Evolutionary conservation across 2,329 filamentous ascomycete genomes (phyloP), one percentile per base, ranked within the genome.

Genomic region (Chrysosphaeria jannelii): DNA sequence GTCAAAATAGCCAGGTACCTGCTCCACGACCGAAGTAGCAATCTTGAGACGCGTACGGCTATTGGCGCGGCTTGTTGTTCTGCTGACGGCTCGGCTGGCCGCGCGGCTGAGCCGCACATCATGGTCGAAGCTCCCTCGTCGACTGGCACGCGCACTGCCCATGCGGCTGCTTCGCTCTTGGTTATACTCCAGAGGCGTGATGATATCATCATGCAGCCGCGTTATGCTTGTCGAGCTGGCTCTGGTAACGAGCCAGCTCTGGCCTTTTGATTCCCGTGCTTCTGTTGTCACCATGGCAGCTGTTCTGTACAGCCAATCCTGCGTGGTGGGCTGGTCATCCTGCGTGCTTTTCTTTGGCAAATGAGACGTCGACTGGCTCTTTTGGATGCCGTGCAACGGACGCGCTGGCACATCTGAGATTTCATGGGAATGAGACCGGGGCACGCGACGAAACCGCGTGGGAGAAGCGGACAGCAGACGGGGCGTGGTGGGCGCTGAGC

Each of bases 231-330:
- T 69, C 2, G 62, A 66, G 36, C 60, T 66, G 25, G 56, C 58
- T 22, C 61, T 51, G 13, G 61, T 59, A n/a, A 58, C 47, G 11
- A 72, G 51, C 66, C 66, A 72, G 9, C 55, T 45, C 39, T 71
- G 64, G 9, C 66, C 66, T 40, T 70, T 70, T 34, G 48, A 63
- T 36, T 71, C 65, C 27, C 64, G 48, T 10, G 62, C 49, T 36
- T 64, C 59, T 24, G 51, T 53, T 27, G 56, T 56, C 33, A 71
- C 55, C 22, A 65, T 37, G 5, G 60, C 60, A 22, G 63, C 64
- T 1, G 62, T 54, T 14, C 63, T 52, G 13, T 66, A 46, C 21
- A 71, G 43, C 64, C 65, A 71, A 40, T 68, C 63, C 27, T 54
- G 35, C 17, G 16, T 7, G 7, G 7, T 7, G n/a, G 36, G 34